These are phyloP conservation scores for Sporothrix inflata DNA, from an alignment of 2,329 filamentous ascomycete species.

Conservation along the genomic window DNA sequence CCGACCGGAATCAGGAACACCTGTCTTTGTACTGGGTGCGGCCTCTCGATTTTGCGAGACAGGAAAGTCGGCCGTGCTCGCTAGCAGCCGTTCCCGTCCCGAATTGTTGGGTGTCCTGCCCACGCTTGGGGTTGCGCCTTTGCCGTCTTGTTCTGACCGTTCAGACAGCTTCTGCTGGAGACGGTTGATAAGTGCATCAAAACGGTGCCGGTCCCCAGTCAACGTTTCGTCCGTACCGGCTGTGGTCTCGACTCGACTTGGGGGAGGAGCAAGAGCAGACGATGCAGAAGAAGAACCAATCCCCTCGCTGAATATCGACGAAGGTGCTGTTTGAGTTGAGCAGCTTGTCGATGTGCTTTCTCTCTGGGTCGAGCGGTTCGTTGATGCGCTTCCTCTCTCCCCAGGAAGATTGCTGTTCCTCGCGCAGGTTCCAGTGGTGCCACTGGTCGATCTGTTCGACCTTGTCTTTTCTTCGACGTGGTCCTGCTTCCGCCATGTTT, in stretches of 20 bases:
- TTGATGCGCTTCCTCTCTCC: background rate
- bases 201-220: slow-evolving; percentile 25
- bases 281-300: background rate
- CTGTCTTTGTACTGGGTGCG: background rate
- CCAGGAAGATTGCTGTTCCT: background rate
- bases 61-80: background rate
- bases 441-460: background rate
- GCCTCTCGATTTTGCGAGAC: background rate
- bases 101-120: background rate
- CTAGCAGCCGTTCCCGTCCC: background rate
- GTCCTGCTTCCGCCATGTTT: background rate
- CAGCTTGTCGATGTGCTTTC: background rate
- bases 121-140: background rate
- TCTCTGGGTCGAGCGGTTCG: background rate
- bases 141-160: background rate
- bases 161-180: slow-evolving; percentile 30
- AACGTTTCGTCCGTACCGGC: background rate
- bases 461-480: background rate
- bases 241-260: background rate
- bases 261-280: background rate
- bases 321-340: background rate
- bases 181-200: slow-evolving; percentile 29
- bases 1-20: background rate
- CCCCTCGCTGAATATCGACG: background rate
- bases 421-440: background rate